Conservation (phyloP, 2,329 filamentous ascomycete species). For the Ascochyta viciae-villosae region DNA sequence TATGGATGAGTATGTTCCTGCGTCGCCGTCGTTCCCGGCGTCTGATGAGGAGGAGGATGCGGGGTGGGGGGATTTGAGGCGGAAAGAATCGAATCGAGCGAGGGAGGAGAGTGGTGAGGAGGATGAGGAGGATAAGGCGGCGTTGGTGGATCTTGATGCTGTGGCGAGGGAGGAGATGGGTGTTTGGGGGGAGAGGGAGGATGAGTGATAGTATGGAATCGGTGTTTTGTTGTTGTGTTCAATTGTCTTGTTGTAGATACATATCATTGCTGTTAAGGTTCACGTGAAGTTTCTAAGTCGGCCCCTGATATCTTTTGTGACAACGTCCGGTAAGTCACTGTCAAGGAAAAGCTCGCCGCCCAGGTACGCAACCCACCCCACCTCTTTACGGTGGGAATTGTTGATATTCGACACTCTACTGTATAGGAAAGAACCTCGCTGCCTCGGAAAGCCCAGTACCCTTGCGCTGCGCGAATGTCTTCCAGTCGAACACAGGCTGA, state of each 20-base stretch:
- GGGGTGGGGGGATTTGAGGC: slow-evolving; percentile 43
- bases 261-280: too few relatives aligned
- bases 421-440: background rate
- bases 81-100: slow-evolving; percentile 29
- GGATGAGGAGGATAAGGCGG: slow-evolving; percentile 21
- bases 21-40: slow-evolving; percentile 26
- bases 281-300: background rate
- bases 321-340: too few relatives aligned
- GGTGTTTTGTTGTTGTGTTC: background rate
- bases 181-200: slow-evolving; percentile 45
- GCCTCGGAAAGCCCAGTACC: background rate
- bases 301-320: background rate
- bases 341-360: background rate
- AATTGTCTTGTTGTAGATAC: background rate
- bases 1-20: slow-evolving; percentile 46
- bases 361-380: too few relatives aligned
- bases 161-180: slow-evolving; percentile 47
- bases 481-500: background rate
- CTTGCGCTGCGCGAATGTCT: background rate
- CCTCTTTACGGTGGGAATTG: too few relatives aligned
- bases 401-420: background rate
- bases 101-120: slow-evolving; percentile 27
- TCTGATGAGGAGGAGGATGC: slow-evolving; percentile 40
- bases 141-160: slow-evolving; percentile 43
- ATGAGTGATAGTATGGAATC: slow-evolving; percentile 10